These are phyloP conservation scores for Holtermannia corniformis DNA, from an alignment of 768 basidiomycete genomes.

Conservation along the genomic window DNA sequence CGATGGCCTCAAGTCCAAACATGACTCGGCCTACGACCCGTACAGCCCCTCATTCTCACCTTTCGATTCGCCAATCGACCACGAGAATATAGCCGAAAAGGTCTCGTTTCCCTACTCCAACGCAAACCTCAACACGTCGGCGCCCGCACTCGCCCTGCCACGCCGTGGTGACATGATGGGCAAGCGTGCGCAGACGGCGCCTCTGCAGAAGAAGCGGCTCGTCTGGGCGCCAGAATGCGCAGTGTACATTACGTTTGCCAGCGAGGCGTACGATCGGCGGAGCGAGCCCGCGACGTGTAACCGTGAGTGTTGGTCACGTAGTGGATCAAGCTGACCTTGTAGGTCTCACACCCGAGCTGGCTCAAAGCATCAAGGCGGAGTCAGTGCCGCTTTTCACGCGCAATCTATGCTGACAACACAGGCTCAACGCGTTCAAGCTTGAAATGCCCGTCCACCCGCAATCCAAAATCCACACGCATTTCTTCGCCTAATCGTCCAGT, in stretches of 20 bases:
- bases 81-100: constrained; percentile 31
- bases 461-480: constrained; percentile 62
- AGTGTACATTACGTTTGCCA: constrained; percentile 93
- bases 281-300: constrained; percentile 98
- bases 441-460: constrained; percentile 98
- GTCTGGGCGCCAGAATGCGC: constrained; percentile 86
- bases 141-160: constrained; percentile 63
- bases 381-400: constrained; percentile 7
- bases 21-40: constrained; percentile 31
- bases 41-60: constrained; percentile 52
- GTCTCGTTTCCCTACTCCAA: constrained; percentile 57
- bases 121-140: constrained; percentile 76
- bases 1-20: constrained; percentile 48
- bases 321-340: background rate
- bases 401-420: constrained; percentile 1
- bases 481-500: constrained; percentile 23
- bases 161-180: constrained; percentile 37
- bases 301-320: constrained; percentile 40
- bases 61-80: constrained; percentile 44
- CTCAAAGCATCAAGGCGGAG: constrained; percentile 77
- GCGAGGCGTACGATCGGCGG: constrained; percentile 81
- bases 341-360: constrained; percentile 74
- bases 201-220: constrained; percentile 52
- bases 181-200: constrained; percentile 57
- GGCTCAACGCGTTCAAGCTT: constrained; percentile 94